Evolutionary conservation across 139 green algal genomes (phyloP).

Genomic region (Chlorella vulgaris): DNA sequence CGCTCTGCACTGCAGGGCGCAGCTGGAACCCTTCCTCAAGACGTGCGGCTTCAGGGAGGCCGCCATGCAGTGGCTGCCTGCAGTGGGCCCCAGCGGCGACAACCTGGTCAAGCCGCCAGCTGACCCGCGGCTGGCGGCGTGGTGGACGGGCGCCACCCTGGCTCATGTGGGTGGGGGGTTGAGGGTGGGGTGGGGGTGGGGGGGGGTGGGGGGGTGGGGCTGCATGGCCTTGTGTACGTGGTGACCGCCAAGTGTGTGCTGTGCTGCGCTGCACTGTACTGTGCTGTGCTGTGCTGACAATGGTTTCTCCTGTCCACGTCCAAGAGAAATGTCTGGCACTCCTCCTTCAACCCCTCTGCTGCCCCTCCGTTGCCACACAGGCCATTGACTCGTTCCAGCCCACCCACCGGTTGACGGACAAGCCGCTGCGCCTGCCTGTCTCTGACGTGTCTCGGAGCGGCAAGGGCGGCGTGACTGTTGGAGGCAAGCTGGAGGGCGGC

Average conservation of each 20-base stretch:
- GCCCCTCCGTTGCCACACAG: slow-evolving; percentile 61
- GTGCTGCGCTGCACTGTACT: too few species aligned
- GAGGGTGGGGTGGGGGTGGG: not conserved
- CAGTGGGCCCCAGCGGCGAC: slow-evolving; percentile 74
- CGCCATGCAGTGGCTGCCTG: slow-evolving; percentile 84
- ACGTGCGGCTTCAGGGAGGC: slow-evolving; percentile 79
- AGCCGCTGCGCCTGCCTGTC: slow-evolving; percentile 78
- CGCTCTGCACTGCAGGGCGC: slow-evolving; percentile 32
- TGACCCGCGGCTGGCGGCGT: slow-evolving; percentile 50
- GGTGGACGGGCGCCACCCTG: slow-evolving; percentile 64
- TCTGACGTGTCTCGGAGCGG: slow-evolving; percentile 56
- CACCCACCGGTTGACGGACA: slow-evolving; percentile 40
- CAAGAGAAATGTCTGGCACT: too few species aligned
- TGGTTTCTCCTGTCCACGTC: too few species aligned
- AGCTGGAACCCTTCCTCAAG: slow-evolving; percentile 83
- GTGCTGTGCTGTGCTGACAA: too few species aligned
- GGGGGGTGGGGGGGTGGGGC: too few species aligned
- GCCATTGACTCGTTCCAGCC: slow-evolving; percentile 82
- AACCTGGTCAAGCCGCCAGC: slow-evolving; percentile 76
- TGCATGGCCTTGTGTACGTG: too few species aligned
- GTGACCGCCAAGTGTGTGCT: too few species aligned
- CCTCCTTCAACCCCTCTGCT: not conserved
- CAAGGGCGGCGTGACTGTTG: slow-evolving; percentile 57
- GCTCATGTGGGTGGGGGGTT: slow-evolving; percentile 31
- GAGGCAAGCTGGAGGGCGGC: slow-evolving; percentile 88